These are phyloP conservation scores for Daldinia concentrica DNA, from an alignment of 495 filamentous ascomycete genomes.

Conservation along the genomic window DNA sequence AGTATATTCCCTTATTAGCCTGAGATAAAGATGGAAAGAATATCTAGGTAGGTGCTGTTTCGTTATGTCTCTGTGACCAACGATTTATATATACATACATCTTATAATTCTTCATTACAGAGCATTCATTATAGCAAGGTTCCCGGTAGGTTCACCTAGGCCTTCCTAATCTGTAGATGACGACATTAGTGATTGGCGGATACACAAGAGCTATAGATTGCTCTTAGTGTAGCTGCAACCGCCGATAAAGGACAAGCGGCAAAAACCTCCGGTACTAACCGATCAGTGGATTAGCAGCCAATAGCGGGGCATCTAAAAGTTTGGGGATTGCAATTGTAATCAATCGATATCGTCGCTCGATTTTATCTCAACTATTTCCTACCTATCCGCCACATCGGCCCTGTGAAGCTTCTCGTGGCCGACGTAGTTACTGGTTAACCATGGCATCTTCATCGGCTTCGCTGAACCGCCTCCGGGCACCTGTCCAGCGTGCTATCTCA, in stretches of 20 bases:
- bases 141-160: background rate
- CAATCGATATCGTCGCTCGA: slow-evolving; percentile 8
- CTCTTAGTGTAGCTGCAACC: no score
- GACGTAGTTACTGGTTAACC: background rate
- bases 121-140: no score
- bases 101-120: background rate
- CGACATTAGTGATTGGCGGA: slow-evolving; percentile 20
- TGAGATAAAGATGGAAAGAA: background rate
- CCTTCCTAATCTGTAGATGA: slow-evolving; percentile 24
- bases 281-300: slow-evolving; percentile 11
- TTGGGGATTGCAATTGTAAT: slow-evolving; percentile 32
- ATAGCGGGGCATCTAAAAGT: slow-evolving; percentile 33
- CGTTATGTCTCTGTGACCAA: no score
- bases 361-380: slow-evolving; percentile 13
- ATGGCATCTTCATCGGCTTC: slow-evolving; percentile 42
- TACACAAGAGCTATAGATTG: no score
- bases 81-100: background rate
- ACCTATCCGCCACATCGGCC: slow-evolving; percentile 3
- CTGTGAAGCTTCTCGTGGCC: background rate
- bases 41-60: background rate
- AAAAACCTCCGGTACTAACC: slow-evolving; percentile 30
- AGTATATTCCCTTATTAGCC: no score
- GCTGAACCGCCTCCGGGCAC: slow-evolving; percentile 35
- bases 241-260: background rate
- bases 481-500: slow-evolving; percentile 40